Conservation (phyloP, 306 rosid genomes). For the Mimosa pudica region DNA sequence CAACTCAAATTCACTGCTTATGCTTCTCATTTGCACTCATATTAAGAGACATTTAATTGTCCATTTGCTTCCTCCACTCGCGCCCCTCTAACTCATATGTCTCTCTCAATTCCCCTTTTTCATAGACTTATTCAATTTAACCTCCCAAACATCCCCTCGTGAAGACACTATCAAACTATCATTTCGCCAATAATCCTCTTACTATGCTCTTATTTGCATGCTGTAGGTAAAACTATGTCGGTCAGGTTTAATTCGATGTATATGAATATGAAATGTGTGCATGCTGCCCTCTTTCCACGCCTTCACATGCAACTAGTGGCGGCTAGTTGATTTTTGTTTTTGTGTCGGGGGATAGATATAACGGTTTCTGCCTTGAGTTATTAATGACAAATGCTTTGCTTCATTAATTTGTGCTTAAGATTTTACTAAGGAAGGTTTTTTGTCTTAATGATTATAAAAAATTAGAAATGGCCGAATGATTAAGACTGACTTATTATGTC, state of each 20-base stretch:
- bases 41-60: neutral
- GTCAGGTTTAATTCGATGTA: neutral
- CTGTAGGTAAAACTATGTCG: neutral
- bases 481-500: too few relatives aligned
- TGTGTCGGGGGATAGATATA: too few relatives aligned
- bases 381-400: too few relatives aligned
- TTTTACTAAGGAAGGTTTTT: too few relatives aligned
- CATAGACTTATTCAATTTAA: neutral
- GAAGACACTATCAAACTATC: neutral
- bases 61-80: neutral
- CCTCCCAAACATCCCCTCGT: neutral
- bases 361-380: too few relatives aligned
- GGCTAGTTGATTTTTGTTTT: too few relatives aligned
- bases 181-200: neutral
- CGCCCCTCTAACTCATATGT: neutral
- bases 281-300: slow-evolving; percentile 2
- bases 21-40: neutral
- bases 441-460: too few relatives aligned
- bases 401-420: neutral
- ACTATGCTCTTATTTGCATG: neutral
- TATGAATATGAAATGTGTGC: neutral
- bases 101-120: neutral
- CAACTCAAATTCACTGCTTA: neutral
- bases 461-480: too few relatives aligned
- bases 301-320: slow-evolving; percentile 1